phyloP scores from a whole-genome alignment of 192 early-diverging fungal species.

The Backusella parvicylindrica region DNA sequence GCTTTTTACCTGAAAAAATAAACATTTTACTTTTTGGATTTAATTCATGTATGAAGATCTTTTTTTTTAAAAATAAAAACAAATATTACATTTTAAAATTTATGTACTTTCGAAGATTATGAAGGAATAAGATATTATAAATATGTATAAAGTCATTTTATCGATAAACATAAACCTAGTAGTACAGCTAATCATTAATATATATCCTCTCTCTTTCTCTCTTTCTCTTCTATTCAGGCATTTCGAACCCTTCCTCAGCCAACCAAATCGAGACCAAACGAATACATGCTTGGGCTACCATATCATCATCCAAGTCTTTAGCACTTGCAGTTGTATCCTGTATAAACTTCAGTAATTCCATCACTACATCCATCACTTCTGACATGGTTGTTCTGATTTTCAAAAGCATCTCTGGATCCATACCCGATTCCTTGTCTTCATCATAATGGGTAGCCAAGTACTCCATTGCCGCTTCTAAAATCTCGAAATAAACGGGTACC shows the following conservation, averaged over 20 bases:
- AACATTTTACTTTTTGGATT: no score
- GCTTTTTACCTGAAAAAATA: no score
- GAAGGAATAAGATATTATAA: no score
- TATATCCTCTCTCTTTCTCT: no score
- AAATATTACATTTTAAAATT: no score
- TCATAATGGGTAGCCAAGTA: slow-evolving; percentile 28
- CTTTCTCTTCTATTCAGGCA: slow-evolving; percentile 5
- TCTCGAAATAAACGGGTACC: slow-evolving; percentile 39
- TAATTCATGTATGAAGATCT: no score
- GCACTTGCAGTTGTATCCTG: slow-evolving; percentile 13
- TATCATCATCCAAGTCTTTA: slow-evolving; percentile 14
- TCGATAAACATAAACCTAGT: no score
- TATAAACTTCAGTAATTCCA: slow-evolving; percentile 31
- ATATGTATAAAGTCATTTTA: neutral
- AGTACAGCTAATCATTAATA: no score
- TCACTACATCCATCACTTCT: slow-evolving; percentile 33
- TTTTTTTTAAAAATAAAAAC: no score
- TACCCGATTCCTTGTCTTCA: slow-evolving; percentile 15
- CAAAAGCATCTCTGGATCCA: slow-evolving; percentile 36
- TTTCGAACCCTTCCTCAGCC: slow-evolving; percentile 31
- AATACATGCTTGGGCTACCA: slow-evolving; percentile 23
- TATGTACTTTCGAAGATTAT: no score
- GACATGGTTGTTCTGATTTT: slow-evolving; percentile 30
- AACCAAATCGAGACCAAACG: slow-evolving; percentile 28
- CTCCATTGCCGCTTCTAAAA: slow-evolving; percentile 38